Base-by-base conservation (phyloP, 2,329 filamentous ascomycete species). In the Colletotrichum lupini region DNA sequence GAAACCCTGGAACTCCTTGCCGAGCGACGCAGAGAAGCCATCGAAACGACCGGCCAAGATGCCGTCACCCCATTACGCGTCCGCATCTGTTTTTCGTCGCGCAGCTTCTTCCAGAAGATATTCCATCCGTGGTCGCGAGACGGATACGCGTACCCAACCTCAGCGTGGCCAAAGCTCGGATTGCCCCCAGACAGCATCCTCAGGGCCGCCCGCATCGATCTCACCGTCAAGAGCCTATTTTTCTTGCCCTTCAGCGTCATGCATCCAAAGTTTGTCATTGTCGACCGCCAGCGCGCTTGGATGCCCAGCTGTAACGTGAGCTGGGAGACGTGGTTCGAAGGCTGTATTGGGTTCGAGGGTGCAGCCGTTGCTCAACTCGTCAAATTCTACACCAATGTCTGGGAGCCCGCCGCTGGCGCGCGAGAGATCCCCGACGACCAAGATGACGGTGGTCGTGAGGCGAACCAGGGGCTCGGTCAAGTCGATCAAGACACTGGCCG, bases 281-380 rank as follows among this genome's bases (percentile, higher is more conserved):
- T 96, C 1, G 94, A 97, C 79, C 87, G 92, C 0, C 81, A 85
- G 37, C 86, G 83, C 2, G 92, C 92, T 0, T 92, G 92, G 77
- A 81, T 97, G 11, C 94, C 94, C 0, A 95, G 92, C 77, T 95
- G 93, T 81, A 97, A 97, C 77, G 90, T 97, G 5, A 95, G 93
- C 78, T 97, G 93, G 93, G 94, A 97, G 81, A 83, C 90, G n/a
- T 97, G 94, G 94, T 92, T 96, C 30, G 94, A 97, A 80, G 93
- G 92, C 0, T 94, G 92, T 68, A 83, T 96, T 4, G 90, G 91
- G 67, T 82, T 96, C 12, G 85, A 86, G 7, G 94, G 93, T 0
- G 84, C 87, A 0, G 85, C 92, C 0, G 90, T 95, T 0, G 77
- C 80, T 4, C 85, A 87, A n/a, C 87, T 97, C 52, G 76, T 93